These are phyloP conservation scores for Colletotrichum cordylinicola DNA, from an alignment of 2,329 filamentous ascomycete species.

Conservation along the genomic window DNA sequence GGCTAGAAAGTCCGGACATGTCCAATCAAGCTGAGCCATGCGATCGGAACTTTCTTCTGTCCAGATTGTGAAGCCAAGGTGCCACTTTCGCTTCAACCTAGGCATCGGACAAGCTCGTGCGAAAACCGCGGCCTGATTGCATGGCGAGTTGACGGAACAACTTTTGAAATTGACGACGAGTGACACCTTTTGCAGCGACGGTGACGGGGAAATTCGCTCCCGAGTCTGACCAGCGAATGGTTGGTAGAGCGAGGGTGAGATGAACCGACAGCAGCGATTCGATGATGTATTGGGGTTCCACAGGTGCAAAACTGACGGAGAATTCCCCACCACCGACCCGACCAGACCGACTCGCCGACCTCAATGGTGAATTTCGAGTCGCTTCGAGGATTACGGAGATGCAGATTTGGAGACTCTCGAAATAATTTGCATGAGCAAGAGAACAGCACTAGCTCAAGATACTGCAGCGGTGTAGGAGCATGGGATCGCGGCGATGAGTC, in stretches of 20 bases:
- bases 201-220: neutral
- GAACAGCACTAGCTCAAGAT: neutral
- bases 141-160: neutral
- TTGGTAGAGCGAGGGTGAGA: neutral
- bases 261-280: neutral
- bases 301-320: neutral
- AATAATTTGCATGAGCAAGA: neutral
- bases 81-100: neutral
- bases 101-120: neutral
- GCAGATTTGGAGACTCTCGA: neutral
- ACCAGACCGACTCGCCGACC: neutral
- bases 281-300: slow-evolving; percentile 3
- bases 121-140: neutral
- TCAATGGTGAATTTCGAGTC: neutral
- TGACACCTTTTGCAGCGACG: neutral
- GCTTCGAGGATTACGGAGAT: neutral
- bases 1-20: neutral
- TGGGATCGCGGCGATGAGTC: neutral
- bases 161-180: neutral
- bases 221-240: neutral
- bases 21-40: neutral
- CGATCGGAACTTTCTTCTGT: neutral
- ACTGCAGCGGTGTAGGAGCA: neutral
- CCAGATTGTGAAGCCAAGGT: neutral
- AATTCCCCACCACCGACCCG: neutral